These are phyloP conservation scores for Moesziomyces sp. DNA, from an alignment of 1,284 basidiomycete species.

Conservation along the genomic window DNA sequence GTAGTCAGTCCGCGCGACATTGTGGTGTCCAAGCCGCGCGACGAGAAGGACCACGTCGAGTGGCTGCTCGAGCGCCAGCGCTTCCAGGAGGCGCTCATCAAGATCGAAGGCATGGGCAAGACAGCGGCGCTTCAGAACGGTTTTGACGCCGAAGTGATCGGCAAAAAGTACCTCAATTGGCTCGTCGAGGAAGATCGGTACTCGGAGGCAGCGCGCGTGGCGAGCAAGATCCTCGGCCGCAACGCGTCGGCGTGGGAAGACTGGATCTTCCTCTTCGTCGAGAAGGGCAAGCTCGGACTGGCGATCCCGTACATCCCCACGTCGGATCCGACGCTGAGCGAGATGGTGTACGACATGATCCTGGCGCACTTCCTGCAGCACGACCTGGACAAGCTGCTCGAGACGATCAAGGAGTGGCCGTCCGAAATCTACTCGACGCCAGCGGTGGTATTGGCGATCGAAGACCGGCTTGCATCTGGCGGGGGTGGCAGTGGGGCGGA, in stretches of 20 bases:
- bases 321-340: constrained; percentile 80
- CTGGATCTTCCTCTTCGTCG: constrained; percentile 91
- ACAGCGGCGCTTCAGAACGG: constrained; percentile 51
- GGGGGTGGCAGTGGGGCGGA: not conserved
- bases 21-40: constrained; percentile 84
- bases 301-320: constrained; percentile 92
- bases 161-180: constrained; percentile 59
- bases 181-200: constrained; percentile 75
- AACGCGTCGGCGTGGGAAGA: constrained; percentile 89
- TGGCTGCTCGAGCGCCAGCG: constrained; percentile 89
- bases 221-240: constrained; percentile 84
- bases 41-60: constrained; percentile 86
- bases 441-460: constrained; percentile 86
- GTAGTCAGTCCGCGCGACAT: constrained; percentile 87
- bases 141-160: constrained; percentile 73
- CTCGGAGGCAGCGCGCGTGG: constrained; percentile 83
- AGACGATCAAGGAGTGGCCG: constrained; percentile 88
- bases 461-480: constrained; percentile 75
- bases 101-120: constrained; percentile 77
- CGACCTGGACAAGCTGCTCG: constrained; percentile 79
- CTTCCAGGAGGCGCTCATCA: constrained; percentile 88
- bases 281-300: constrained; percentile 81
- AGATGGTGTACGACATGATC: constrained; percentile 93
- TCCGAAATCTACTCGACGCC: constrained; percentile 86
- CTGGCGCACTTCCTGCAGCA: constrained; percentile 85